Conservation (phyloP, 371 early-diverging fungal species). For the Mortierella polycephala region DNA sequence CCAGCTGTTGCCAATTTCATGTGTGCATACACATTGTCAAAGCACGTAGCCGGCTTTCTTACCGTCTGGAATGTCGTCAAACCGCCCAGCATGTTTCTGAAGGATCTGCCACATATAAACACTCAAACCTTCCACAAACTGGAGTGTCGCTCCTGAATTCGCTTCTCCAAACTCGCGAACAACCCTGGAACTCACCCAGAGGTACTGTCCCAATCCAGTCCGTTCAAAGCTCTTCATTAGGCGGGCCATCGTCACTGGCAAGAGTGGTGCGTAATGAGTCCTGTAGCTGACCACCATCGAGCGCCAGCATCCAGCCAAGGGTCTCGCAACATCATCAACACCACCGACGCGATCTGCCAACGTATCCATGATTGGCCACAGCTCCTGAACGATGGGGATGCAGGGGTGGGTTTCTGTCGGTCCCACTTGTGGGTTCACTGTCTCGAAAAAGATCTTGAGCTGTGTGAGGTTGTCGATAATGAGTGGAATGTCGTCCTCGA, state of each 20-base stretch:
- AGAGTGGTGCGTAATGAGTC: constrained; percentile 64
- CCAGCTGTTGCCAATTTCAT: not conserved
- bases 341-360: constrained; percentile 66
- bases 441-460: constrained; percentile 65
- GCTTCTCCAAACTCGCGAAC: constrained; percentile 51
- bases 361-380: constrained; percentile 82
- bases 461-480: constrained; percentile 63
- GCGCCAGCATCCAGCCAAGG: constrained; percentile 74
- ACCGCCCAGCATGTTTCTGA: constrained; percentile 55
- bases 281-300: constrained; percentile 71
- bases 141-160: constrained; percentile 21
- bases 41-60: constrained; percentile 18
- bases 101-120: constrained; percentile 67
- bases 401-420: constrained; percentile 73
- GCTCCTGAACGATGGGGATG: constrained; percentile 73
- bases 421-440: constrained; percentile 63
- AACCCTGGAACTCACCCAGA: constrained; percentile 73
- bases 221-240: constrained; percentile 70
- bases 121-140: constrained; percentile 69
- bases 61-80: constrained; percentile 78
- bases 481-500: constrained; percentile 53
- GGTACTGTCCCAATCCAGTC: constrained; percentile 73
- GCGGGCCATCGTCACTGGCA: constrained; percentile 57
- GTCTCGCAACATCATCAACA: constrained; percentile 66
- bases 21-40: too few species aligned